Evolutionary conservation across 1,139 yeast species (phyloP), one percentile per base, ranked within the genome.

Genomic region (Magnusiomyces suaveolens): DNA sequence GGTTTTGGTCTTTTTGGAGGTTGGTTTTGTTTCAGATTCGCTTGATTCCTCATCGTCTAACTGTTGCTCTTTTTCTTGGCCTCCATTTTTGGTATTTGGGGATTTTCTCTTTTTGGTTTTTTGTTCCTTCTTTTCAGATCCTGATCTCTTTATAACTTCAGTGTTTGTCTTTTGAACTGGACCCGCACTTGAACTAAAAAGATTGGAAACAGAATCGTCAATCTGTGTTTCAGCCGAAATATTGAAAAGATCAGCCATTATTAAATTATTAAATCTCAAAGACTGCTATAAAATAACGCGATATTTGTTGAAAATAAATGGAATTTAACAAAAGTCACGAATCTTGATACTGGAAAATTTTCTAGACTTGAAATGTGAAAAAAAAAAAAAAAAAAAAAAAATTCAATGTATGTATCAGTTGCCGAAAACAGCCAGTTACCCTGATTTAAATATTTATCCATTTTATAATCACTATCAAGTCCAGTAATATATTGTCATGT

Each of bases 121-220:
- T 46, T 58, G 60, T 43, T 63, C 63, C 21, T 59, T 60, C 60
- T 24, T 57, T 56, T 36, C 55, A 57, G 52, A 57, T 63, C 25
- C 52, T 59, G 16, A 38, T 50, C 33, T 56, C 56, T 12, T 50
- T 51, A 2, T 53, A n/a, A n/a, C n/a, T n/a, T n/a, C n/a, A n/a
- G 12, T 32, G 36, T 8, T 8, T 14, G 36, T 14, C 36, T 32
- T 32, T 32, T 32, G 36, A 14, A 32, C 14, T 32, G 36, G 36
- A 14, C 54, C 26, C 43, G 50, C 61, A 46, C 60, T 60, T n/a
- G 59, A 54, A 20, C 63, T 57, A 48, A 66, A 61, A 32, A 71
- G 63, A 12, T 68, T 53, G 24, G 52, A 53, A 24, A 60, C 49
- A 6, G 54, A 46, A 20, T 54, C 38, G 49, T 60, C 62, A 21